Evolutionary conservation across 2,329 filamentous ascomycete species (phyloP).

Genomic region (Phialophora expanda): DNA sequence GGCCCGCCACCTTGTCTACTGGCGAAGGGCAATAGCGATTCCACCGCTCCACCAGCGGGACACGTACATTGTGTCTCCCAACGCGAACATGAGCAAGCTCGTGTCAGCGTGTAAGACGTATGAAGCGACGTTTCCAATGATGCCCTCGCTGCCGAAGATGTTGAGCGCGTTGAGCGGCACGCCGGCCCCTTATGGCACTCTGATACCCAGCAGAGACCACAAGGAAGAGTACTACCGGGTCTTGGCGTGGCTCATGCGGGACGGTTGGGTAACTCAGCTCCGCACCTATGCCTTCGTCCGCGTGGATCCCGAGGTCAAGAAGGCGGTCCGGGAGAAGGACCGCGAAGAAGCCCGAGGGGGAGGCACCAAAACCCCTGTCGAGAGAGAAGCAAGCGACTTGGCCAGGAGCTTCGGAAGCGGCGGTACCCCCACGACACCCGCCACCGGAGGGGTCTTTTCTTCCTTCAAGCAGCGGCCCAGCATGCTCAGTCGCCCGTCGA

Average conservation of each 20-base stretch:
- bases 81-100: constrained; percentile 77
- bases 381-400: constrained; percentile 22
- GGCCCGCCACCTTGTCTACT: constrained; percentile 92
- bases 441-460: constrained; percentile 14
- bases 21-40: constrained; percentile 89
- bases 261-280: constrained; percentile 91
- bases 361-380: constrained; percentile 23
- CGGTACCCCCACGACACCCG: constrained; percentile 19
- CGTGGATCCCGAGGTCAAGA: constrained; percentile 80
- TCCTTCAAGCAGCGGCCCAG: constrained; percentile 34
- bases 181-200: constrained; percentile 79
- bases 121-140: constrained; percentile 77
- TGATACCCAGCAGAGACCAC: constrained; percentile 86
- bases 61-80: constrained; percentile 88
- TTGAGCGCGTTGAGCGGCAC: constrained; percentile 80
- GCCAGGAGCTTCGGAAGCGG: constrained; percentile 30
- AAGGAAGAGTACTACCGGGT: constrained; percentile 87
- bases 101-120: constrained; percentile 73
- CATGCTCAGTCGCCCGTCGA: constrained; percentile 34
- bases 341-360: constrained; percentile 35
- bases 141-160: constrained; percentile 83
- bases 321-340: constrained; percentile 72
- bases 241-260: constrained; percentile 88
- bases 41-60: constrained; percentile 88
- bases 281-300: constrained; percentile 90